Percentiles rank a stretch among this genome's conserved stretches.
phyloP scores from a whole-genome alignment of 2,329 filamentous ascomycete species.

The Talaromyces sp. region DNA sequence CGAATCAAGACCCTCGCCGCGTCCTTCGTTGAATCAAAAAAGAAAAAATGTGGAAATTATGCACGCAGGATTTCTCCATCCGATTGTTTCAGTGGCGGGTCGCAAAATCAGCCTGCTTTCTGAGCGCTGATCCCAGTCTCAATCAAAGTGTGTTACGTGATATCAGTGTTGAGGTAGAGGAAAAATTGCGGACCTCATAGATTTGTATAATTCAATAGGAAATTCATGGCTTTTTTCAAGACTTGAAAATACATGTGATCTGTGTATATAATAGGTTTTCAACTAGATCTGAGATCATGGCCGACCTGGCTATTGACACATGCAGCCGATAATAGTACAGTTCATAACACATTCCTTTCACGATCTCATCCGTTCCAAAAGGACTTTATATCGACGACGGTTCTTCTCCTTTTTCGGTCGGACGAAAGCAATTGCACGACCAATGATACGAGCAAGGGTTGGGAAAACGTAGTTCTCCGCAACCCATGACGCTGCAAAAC shows the following conservation, averaged over 20 bases:
- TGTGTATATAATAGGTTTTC: background rate
- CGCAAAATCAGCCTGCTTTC: background rate
- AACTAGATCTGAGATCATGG: background rate
- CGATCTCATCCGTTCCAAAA: slow-evolving; percentile 63
- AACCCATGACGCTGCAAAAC: slow-evolving; percentile 66
- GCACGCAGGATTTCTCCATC: background rate
- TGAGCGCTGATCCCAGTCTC: background rate
- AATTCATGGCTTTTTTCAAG: slow-evolving; percentile 1
- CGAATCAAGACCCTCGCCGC: slow-evolving; percentile 1
- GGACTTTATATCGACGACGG: slow-evolving; percentile 82
- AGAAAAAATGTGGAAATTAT: background rate
- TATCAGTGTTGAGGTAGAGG: background rate
- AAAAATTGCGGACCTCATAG: background rate
- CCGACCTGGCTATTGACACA: background rate
- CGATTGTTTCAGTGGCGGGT: no score
- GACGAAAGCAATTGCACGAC: slow-evolving; percentile 57
- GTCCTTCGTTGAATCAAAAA: background rate
- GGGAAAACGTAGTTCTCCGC: slow-evolving; percentile 71
- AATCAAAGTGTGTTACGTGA: background rate
- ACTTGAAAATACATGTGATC: background rate
- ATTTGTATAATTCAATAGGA: slow-evolving; percentile 1
- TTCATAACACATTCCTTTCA: slow-evolving; percentile 21
- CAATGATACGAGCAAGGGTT: slow-evolving; percentile 64
- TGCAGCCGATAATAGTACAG: background rate
- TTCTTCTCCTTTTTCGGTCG: slow-evolving; percentile 63